Conservation (phyloP, 148 eudicot species). For the Rhododendron ferrugineum region DNA sequence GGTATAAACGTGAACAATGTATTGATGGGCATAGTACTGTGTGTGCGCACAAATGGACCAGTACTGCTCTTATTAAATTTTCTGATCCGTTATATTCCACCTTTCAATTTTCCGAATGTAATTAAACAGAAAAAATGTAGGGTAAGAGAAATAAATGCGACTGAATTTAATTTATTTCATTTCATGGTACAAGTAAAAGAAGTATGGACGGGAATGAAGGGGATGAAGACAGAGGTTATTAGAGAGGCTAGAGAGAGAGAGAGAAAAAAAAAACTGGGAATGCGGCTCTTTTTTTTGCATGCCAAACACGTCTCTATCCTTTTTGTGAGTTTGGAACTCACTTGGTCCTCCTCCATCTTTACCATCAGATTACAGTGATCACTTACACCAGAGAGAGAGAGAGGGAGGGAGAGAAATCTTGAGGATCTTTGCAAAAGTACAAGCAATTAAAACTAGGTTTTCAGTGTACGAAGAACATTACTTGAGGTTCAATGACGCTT, state of each 20-base stretch:
- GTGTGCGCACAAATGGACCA: neutral
- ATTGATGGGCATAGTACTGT: neutral
- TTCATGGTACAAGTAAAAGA: neutral
- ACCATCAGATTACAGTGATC: slow-evolving; percentile 12
- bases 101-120: neutral
- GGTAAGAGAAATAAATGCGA: neutral
- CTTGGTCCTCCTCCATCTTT: slow-evolving; percentile 13
- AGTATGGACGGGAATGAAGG: neutral
- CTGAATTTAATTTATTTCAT: neutral
- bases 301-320: slow-evolving; percentile 39
- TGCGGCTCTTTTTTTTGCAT: slow-evolving; percentile 23
- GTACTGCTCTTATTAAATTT: neutral
- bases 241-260: neutral
- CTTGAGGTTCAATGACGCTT: neutral
- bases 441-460: neutral
- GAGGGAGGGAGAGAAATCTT: neutral
- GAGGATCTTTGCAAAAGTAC: neutral
- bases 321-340: slow-evolving; percentile 17
- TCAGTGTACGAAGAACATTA: neutral
- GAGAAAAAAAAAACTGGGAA: neutral
- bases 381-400: neutral
- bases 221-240: slow-evolving; percentile 35
- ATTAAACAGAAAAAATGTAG: neutral
- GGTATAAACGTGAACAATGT: neutral
- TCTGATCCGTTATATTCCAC: neutral